Conservation (phyloP, 1,284 basidiomycete genomes). For the Wallemia ichthyophaga region DNA sequence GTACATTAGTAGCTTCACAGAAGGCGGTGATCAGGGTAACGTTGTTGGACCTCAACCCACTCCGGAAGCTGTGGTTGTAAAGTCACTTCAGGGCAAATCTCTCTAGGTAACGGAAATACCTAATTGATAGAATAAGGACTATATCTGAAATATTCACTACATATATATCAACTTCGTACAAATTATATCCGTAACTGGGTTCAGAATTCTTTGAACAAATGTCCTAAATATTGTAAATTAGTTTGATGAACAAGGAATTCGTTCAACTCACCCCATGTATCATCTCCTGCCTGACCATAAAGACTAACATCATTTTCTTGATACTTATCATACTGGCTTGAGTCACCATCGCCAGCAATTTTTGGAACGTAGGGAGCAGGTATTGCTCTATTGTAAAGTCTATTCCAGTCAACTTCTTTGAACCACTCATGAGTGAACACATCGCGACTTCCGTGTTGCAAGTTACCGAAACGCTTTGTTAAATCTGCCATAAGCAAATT, state of each 20-base stretch:
- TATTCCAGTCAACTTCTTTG: slow-evolving; percentile 20
- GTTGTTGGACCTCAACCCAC: neutral
- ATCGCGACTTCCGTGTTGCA: slow-evolving; percentile 19
- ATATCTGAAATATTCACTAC: neutral
- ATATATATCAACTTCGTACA: neutral
- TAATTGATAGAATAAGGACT: neutral
- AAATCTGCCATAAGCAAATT: slow-evolving; percentile 19
- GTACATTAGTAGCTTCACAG: neutral
- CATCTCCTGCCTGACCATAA: neutral
- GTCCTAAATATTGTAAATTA: neutral
- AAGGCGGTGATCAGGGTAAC: neutral
- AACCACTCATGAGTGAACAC: slow-evolving; percentile 21
- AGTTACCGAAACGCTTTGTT: slow-evolving; percentile 19
- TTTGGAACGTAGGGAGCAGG: slow-evolving; percentile 20
- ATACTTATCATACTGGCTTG: slow-evolving; percentile 11
- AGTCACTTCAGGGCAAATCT: neutral
- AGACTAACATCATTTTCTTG: neutral
- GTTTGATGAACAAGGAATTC: neutral
- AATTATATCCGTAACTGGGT: neutral
- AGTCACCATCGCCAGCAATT: slow-evolving; percentile 31
- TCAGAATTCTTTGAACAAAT: neutral
- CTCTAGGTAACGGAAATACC: neutral
- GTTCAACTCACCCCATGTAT: neutral
- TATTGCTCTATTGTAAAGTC: slow-evolving; percentile 18
- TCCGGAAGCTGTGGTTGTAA: neutral